Evolutionary conservation across 2,329 filamentous ascomycete species (phyloP).

Genomic region (Hymenoscyphus repandus): DNA sequence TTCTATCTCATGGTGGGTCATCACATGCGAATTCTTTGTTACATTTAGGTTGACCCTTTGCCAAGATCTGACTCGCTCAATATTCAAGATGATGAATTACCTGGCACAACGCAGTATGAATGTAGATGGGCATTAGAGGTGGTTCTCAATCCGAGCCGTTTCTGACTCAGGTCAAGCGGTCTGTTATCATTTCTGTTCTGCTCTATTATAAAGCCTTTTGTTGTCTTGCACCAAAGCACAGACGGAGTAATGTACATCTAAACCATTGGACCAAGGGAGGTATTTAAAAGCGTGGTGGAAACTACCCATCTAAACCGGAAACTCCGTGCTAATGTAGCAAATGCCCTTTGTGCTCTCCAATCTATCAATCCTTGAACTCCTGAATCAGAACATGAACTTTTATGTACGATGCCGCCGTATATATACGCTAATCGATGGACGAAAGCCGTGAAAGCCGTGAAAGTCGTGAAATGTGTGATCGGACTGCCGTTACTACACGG

Average conservation of each 20-base stretch:
- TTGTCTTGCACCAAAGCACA: no score
- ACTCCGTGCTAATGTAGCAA: conserved; percentile 4
- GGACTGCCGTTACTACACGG: not conserved
- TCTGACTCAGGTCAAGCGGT: not conserved
- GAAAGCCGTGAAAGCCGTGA: conserved; percentile 6
- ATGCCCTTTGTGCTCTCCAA: not conserved
- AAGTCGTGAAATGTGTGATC: conserved; percentile 4
- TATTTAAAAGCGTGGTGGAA: not conserved
- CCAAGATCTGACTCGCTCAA: no score
- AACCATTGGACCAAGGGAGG: not conserved
- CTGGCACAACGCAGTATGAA: no score
- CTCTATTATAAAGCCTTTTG: no score
- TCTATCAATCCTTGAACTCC: not conserved
- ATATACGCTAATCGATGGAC: conserved; percentile 15
- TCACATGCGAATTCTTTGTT: no score
- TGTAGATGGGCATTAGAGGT: no score
- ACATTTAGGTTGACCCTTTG: no score
- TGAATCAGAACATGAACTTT: conserved; percentile 11
- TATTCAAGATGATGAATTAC: no score
- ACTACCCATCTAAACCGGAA: not conserved
- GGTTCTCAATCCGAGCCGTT: no score
- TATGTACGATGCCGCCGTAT: conserved; percentile 8
- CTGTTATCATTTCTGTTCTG: no score
- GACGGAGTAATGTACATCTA: not conserved
- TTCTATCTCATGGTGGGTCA: no score